phyloP scores from a whole-genome alignment of 495 filamentous ascomycete genomes.

The Trichoderma virens region DNA sequence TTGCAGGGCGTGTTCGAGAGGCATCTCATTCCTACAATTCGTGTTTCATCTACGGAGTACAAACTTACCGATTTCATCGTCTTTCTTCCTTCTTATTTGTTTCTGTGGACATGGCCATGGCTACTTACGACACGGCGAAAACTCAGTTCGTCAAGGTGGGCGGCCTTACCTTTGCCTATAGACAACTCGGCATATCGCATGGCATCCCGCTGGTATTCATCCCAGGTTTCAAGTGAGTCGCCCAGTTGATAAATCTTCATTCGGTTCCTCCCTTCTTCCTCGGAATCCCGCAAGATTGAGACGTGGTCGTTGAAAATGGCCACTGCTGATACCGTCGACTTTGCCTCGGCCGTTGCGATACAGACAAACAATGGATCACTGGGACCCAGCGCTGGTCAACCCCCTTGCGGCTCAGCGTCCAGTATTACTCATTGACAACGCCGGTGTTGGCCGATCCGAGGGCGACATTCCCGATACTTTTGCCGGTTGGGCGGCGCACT shows the following conservation, averaged over 20 bases:
- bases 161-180: constrained; percentile 17
- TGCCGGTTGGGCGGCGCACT: constrained; percentile 42
- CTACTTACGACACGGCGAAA: constrained; percentile 21
- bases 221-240: constrained; percentile 22
- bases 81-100: too few relatives aligned
- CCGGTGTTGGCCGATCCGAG: constrained; percentile 20
- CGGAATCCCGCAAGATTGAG: too few relatives aligned
- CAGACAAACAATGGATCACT: constrained; percentile 23
- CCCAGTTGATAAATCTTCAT: neutral
- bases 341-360: neutral
- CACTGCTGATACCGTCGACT: neutral
- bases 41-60: neutral
- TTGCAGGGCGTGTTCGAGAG: neutral
- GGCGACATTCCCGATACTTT: constrained; percentile 18
- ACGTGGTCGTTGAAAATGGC: neutral
- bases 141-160: constrained; percentile 21
- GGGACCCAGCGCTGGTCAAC: constrained; percentile 25
- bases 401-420: constrained; percentile 18
- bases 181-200: constrained; percentile 18
- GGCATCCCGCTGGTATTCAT: constrained; percentile 26
- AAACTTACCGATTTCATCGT: neutral
- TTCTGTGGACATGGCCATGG: constrained; percentile 9
- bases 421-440: constrained; percentile 21
- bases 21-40: neutral
- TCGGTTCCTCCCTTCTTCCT: neutral